Evolutionary conservation across 768 basidiomycete species (phyloP), one percentile per base, ranked within the genome.

Genomic region (Podaxis sp.): DNA sequence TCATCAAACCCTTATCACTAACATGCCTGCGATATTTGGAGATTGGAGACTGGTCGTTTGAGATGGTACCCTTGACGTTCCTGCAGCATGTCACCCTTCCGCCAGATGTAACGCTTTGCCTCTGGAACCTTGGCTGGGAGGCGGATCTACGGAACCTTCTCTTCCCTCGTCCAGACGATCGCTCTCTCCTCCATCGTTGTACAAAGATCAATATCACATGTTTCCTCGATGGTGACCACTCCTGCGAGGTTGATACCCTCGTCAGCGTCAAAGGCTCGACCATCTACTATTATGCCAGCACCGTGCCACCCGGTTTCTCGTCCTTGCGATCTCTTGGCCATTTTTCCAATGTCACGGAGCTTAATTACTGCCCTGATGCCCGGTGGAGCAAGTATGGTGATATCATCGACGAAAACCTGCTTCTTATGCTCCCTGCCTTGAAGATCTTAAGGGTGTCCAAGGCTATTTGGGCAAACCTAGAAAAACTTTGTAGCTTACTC

Each of bases 71-170:
- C 1, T 18, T 60, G 40, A 47, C 32, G 0, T 60, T 60, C 42
- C 27, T 60, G 27, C 44, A 60, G 28, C n/a, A 60, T 25, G n/a
- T 60, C 23, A 25, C 38, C 11, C 2, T 60, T 13, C 59, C 59
- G 0, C 27, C 59, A 14, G 40, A 60, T 14, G 7, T 27, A 32
- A 46, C 50, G n/a, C 10, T 60, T 28, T 60, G 59, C 38, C 59
- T 60, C 50, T 60, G 59, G 59, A 53, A 60, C 18, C 38, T 60
- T n/a, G 59, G 59, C 6, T 60, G 59, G 51, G 59, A 60, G 28
- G 51, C 59, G 1, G 50, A 53, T 7, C 38, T 60, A 16, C 59
- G 51, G 21, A 53, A 53, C 35, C 32, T 60, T 2, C 50, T 60
- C 27, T 60, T 52, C n/a, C 59, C 59, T 21, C 59, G 35, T 3